phyloP scores from a whole-genome alignment of 2,329 filamentous ascomycete genomes.

The Volutella citrinella region DNA sequence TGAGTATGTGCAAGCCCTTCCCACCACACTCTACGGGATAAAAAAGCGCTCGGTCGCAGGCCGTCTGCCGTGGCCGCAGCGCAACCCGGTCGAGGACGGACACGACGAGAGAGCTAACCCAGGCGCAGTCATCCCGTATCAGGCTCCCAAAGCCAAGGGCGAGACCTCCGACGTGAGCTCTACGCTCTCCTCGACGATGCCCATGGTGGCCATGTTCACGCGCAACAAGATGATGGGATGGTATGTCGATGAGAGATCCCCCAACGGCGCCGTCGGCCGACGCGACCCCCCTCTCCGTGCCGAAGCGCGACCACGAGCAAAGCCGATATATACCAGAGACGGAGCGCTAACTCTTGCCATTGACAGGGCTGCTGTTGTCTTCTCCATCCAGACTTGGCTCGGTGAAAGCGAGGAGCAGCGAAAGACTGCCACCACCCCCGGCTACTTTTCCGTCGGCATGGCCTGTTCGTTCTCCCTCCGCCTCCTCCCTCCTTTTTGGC shows the following conservation, averaged over 20 bases:
- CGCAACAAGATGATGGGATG: conserved; percentile 78
- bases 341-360: too few species aligned
- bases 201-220: conserved; percentile 95
- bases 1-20: conserved; percentile 36
- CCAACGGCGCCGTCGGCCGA: too few species aligned
- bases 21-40: not conserved
- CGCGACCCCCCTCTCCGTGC: too few species aligned
- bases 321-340: too few species aligned
- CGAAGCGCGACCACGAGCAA: too few species aligned
- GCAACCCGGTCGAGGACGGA: too few species aligned
- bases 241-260: conserved; percentile 35
- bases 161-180: conserved; percentile 68
- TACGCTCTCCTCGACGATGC: conserved; percentile 72
- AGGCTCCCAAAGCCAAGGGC: conserved; percentile 67
- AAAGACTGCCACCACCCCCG: conserved; percentile 65
- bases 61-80: too few species aligned
- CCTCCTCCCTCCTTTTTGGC: not conserved
- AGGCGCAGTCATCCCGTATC: conserved; percentile 79
- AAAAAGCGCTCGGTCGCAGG: too few species aligned
- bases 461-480: conserved; percentile 58
- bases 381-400: conserved; percentile 74
- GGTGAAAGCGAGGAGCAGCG: conserved; percentile 67
- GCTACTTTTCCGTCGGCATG: conserved; percentile 73
- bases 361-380: conserved; percentile 68
- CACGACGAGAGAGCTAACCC: conserved; percentile 10